These are phyloP conservation scores for Aureobasidium sp. DNA, from an alignment of 2,329 filamentous ascomycete genomes.

Conservation along the genomic window DNA sequence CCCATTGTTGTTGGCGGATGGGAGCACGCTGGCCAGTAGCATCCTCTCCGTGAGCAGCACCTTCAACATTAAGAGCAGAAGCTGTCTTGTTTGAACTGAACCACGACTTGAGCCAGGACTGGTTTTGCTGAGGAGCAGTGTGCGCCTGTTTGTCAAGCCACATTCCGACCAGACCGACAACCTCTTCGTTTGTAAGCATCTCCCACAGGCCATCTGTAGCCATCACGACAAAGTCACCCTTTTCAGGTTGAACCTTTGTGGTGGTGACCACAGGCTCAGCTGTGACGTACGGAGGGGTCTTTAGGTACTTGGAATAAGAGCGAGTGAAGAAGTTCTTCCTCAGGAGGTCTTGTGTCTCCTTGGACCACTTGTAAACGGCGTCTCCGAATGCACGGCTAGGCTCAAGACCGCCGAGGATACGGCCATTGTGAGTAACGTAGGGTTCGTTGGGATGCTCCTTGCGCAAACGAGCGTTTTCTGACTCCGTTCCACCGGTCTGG, in stretches of 20 bases:
- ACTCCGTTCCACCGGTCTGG: conserved; percentile 83
- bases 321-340: conserved; percentile 83
- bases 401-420: conserved; percentile 85
- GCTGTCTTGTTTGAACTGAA: conserved; percentile 46
- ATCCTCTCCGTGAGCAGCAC: conserved; percentile 39
- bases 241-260: conserved; percentile 80
- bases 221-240: conserved; percentile 91
- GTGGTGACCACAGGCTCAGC: conserved; percentile 93
- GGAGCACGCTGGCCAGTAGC: conserved; percentile 73
- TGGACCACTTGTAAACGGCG: conserved; percentile 92
- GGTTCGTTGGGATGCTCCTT: conserved; percentile 84
- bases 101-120: conserved; percentile 68
- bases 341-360: conserved; percentile 74
- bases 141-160: conserved; percentile 78
- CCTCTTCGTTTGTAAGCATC: conserved; percentile 98
- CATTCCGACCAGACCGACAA: conserved; percentile 89
- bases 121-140: conserved; percentile 23
- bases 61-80: conserved; percentile 67
- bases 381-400: conserved; percentile 93
- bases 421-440: conserved; percentile 78
- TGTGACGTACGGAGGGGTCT: conserved; percentile 93
- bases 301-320: conserved; percentile 66
- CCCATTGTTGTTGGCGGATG: conserved; percentile 86
- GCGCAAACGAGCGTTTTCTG: conserved; percentile 75
- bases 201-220: conserved; percentile 97